A percentile compares a stretch with the other conserved stretches of the same genome.
Conservation (phyloP, 495 filamentous ascomycete species). For the Usnea hakonensis region DNA sequence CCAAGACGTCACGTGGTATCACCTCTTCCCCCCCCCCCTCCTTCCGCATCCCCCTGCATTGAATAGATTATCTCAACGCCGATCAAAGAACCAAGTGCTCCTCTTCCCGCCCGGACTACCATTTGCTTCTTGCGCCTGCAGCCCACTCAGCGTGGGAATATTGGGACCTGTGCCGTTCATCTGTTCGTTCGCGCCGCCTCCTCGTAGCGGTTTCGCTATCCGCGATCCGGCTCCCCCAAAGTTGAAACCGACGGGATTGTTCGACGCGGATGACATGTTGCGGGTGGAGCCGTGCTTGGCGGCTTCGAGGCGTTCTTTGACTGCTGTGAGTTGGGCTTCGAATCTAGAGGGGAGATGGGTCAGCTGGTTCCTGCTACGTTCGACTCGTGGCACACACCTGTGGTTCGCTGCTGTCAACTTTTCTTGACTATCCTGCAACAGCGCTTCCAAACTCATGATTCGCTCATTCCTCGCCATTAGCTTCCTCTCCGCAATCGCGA, state of each 20-base stretch:
- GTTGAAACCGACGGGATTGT: conserved; percentile 57
- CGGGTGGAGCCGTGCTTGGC: conserved; percentile 78
- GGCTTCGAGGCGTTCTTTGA: conserved; percentile 95
- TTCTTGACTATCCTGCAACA: conserved; percentile 95
- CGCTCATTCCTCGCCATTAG: conserved; percentile 93
- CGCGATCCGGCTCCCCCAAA: conserved; percentile 67
- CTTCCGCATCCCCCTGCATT: no score
- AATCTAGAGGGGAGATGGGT: conserved; percentile 52
- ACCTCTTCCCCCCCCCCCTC: no score
- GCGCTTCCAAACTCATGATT: conserved; percentile 80
- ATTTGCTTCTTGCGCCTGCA: conserved; percentile 41
- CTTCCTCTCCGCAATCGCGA: conserved; percentile 96
- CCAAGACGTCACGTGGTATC: background rate
- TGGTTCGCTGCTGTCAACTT: conserved; percentile 94
- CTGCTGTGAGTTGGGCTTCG: conserved; percentile 90
- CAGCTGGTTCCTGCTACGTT: background rate
- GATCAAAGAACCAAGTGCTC: conserved; percentile 33
- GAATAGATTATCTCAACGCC: conserved; percentile 24
- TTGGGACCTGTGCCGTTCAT: conserved; percentile 31
- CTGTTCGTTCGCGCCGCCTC: conserved; percentile 56
- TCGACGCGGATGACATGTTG: conserved; percentile 58
- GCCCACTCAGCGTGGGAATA: conserved; percentile 19
- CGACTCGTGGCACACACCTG: conserved; percentile 39
- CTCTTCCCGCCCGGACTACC: conserved; percentile 19
- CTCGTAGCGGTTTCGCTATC: conserved; percentile 94